Percentiles rank a stretch among this genome's conserved stretches.
These are phyloP conservation scores for Sarocladium kiliense DNA, from an alignment of 2,329 filamentous ascomycete species.

Conservation along the genomic window DNA sequence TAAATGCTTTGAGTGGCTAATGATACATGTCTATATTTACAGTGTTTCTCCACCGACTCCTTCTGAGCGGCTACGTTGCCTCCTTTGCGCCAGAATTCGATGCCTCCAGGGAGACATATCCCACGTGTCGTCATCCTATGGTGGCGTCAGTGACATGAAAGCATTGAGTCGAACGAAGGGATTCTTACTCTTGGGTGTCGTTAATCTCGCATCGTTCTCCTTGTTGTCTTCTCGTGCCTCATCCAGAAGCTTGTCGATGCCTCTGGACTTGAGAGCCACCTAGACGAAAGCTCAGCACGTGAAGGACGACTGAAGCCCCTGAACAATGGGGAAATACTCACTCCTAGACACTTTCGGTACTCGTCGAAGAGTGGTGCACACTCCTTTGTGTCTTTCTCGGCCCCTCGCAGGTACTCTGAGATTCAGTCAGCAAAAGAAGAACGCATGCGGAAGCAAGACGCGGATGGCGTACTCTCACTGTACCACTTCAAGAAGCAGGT, in stretches of 20 bases:
- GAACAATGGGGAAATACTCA: slow-evolving; percentile 37
- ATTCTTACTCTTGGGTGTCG: slow-evolving; percentile 1
- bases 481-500: slow-evolving; percentile 99
- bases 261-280: slow-evolving; percentile 81
- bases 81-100: neutral
- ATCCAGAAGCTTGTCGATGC: slow-evolving; percentile 88
- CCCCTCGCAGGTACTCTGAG: slow-evolving; percentile 82
- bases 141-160: neutral
- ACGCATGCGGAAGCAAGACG: slow-evolving; percentile 12
- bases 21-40: neutral
- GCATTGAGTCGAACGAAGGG: neutral
- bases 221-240: slow-evolving; percentile 86
- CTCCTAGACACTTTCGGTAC: slow-evolving; percentile 81
- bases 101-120: neutral
- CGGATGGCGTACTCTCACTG: slow-evolving; percentile 73
- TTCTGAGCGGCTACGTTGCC: neutral
- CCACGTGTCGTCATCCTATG: neutral
- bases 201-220: slow-evolving; percentile 66
- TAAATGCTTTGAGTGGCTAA: neutral
- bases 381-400: slow-evolving; percentile 74
- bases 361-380: slow-evolving; percentile 82
- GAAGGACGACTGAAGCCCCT: neutral
- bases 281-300: slow-evolving; percentile 28
- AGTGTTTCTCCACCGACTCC: neutral
- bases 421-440: slow-evolving; percentile 11